Base-by-base conservation (phyloP, 2,329 filamentous ascomycete genomes). In the Neoarthrinium moseri region DNA sequence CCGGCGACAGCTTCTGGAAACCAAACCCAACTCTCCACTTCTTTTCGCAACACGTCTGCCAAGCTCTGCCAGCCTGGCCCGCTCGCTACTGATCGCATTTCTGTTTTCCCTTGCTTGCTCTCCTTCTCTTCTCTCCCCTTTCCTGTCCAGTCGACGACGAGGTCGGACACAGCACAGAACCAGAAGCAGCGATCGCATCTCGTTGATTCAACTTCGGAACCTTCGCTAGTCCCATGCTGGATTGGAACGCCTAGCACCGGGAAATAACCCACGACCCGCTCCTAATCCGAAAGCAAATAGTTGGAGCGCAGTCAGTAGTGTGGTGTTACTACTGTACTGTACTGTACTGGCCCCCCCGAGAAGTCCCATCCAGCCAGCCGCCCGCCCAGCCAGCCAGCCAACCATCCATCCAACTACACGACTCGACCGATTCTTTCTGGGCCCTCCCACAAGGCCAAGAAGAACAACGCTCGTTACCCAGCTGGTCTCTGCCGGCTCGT, bases 231-330 rank as follows among this genome's bases (percentile, higher is more conserved):
- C 33, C 23, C 29, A n/a, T 32, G 39, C 23, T 43, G 39, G 39
- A 32, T 29, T 43, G n/a, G n/a, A n/a, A n/a, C n/a, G n/a, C n/a
- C n/a, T n/a, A n/a, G n/a, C n/a, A 32, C 29, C 26, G 18, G 27
- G 27, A 23, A 29, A 40, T 43, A 43, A 29, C n/a, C n/a, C 33
- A 43, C 39, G 39, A 43, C 29, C 39, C 22, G 39, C 39, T 24
- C 39, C 39, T 43, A 43, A 43, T 43, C 27, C 39, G 20, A 39
- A 43, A 17, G 13, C 27, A 43, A 32, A 43, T 32, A 43, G 39
- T 7, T 29, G 26, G 8, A 29, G 26, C 26, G n/a, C 26, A 7
- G 18, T 43, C 39, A 32, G 27, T 34, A 43, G 29, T 43, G 26
- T 43, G 29, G n/a, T n/a, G n/a, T n/a, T n/a, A n/a, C n/a, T n/a